Conservation (phyloP, 2,329 filamentous ascomycete species). For the Fusarium sp. region DNA sequence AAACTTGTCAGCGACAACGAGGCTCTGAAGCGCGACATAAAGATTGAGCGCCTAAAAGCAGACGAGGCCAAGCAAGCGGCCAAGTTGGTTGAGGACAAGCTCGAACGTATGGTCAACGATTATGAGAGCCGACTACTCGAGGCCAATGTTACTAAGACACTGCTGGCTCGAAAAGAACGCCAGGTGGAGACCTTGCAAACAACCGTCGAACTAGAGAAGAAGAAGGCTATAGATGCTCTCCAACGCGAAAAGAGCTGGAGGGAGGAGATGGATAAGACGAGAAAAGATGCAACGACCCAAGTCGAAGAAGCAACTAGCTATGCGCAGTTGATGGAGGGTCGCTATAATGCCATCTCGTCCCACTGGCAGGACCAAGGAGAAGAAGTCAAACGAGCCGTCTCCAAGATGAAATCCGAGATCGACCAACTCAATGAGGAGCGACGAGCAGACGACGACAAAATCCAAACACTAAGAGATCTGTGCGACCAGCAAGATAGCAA, state of each 20-base stretch:
- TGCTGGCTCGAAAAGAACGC: conserved; percentile 77
- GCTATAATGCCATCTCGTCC: conserved; percentile 72
- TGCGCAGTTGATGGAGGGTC: conserved; percentile 74
- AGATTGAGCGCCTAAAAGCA: conserved; percentile 70
- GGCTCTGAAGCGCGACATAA: conserved; percentile 76
- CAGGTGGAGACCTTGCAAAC: conserved; percentile 76
- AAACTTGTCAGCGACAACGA: conserved; percentile 84
- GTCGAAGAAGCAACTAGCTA: conserved; percentile 73
- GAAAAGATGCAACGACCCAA: conserved; percentile 67
- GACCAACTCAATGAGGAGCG: conserved; percentile 64
- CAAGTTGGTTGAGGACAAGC: conserved; percentile 74
- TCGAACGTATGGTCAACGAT: conserved; percentile 73
- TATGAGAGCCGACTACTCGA: conserved; percentile 76
- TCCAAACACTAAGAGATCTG: conserved; percentile 72
- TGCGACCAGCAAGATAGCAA: conserved; percentile 79
- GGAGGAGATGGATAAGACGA: conserved; percentile 70
- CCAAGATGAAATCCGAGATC: conserved; percentile 64
- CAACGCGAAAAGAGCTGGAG: conserved; percentile 70
- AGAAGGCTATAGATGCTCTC: conserved; percentile 67
- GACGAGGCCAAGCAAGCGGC: conserved; percentile 78
- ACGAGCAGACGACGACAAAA: conserved; percentile 69
- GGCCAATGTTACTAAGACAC: conserved; percentile 75
- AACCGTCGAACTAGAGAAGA: conserved; percentile 71
- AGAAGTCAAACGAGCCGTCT: conserved; percentile 64
- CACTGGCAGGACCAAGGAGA: conserved; percentile 75